Conservation (phyloP, 257 asterid genomes). For the Salvia hispanica region DNA sequence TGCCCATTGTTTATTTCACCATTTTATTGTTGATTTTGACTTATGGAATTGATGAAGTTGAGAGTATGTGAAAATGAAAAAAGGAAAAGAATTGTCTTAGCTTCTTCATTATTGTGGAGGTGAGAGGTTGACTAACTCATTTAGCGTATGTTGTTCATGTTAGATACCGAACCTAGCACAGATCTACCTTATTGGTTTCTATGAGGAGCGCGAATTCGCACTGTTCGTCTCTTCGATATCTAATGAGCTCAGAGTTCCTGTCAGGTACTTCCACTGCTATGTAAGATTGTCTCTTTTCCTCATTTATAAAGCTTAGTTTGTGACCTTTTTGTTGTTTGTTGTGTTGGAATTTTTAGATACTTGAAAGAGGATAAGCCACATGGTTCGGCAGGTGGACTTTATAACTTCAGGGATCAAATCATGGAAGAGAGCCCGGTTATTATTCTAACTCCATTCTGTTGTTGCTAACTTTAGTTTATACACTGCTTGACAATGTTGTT, state of each 20-base stretch:
- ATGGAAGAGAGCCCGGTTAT: constrained; percentile 86
- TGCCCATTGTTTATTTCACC: not conserved
- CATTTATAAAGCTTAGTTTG: not conserved
- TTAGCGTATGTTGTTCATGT: constrained; percentile 24
- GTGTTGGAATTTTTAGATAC: constrained; percentile 52
- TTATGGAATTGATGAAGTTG: not conserved
- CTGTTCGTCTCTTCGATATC: constrained; percentile 81
- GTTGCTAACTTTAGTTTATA: not conserved
- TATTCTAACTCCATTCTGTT: constrained; percentile 21
- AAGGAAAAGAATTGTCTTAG: not conserved
- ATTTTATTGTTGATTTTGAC: not conserved
- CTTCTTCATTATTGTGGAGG: constrained; percentile 14
- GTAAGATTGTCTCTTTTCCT: constrained; percentile 8
- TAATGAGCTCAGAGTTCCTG: constrained; percentile 82
- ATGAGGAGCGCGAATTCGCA: constrained; percentile 95
- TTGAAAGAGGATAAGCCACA: constrained; percentile 87
- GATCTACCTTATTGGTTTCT: constrained; percentile 86
- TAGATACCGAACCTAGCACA: constrained; percentile 95
- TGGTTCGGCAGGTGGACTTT: constrained; percentile 88
- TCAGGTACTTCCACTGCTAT: constrained; percentile 50
- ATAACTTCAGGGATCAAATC: constrained; percentile 74
- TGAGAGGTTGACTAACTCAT: constrained; percentile 25
- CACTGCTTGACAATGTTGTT: constrained; percentile 8
- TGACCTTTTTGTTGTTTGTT: not conserved
- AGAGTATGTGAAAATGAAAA: not conserved